Base-by-base conservation (phyloP, 805 yeast genomes). In the Schwanniomyces polymorphus region DNA sequence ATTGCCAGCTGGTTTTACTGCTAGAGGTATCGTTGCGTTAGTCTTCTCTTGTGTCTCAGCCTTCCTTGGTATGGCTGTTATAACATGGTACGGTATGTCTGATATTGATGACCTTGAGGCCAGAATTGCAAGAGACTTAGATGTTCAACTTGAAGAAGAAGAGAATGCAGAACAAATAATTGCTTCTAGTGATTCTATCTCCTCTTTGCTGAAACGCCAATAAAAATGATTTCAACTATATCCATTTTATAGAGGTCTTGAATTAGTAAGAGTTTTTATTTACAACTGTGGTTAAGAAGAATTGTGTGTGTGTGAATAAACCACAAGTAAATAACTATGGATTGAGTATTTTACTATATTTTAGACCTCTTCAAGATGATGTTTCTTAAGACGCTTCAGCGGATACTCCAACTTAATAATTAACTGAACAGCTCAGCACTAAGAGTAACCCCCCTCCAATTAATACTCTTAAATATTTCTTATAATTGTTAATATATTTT, bases 11-110 rank as follows among this genome's bases (percentile, higher is more conserved):
- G 97, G 97, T 16, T 94, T 94, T 81, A 92, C 98, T 43, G 88
- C 96, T 48, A 84, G 86, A 64, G 99, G 99, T 75, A 85, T 86
- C 64, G 96, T 92, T 45, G 98, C 98, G 10, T 74, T 94, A 67
- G 92, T 86, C 16, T 92, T 94, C 78, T 89, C 97, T 6, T 81
- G 88, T 76, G 60, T 92, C 57, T 81, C 96, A 42, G 99, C 94
- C 61, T 63, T 89, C 52, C 68, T 89, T 16, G 99, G 99, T 68
- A 72, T 91, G 70, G 74, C 72, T 47, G 78, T 85, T 55, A 88
- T 94, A 61, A 79, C 86, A 42, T 59, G 84, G 66, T 94, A 92
- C 70, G 99, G 99, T 72, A 68, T 88, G 74, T 77, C 90, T 60
- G 98, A 91, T 55, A 77, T 88, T 66, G 79, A 82, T 63, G 75